These are phyloP conservation scores for Fraxinus nigra DNA, from an alignment of 305 asterid genomes.

Conservation along the genomic window DNA sequence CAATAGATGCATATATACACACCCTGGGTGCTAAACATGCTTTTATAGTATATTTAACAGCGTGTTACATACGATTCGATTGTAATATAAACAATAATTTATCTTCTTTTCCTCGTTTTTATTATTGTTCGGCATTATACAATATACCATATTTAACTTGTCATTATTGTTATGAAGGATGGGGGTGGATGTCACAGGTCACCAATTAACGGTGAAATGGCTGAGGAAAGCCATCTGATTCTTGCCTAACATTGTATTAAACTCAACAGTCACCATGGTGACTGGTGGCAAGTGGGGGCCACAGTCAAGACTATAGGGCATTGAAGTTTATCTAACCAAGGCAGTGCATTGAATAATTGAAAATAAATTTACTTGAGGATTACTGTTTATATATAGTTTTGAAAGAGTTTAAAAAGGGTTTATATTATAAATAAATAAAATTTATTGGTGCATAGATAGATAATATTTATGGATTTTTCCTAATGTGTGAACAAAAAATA, in stretches of 20 bases:
- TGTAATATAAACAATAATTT: background rate
- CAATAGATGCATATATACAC: background rate
- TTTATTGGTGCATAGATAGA: background rate
- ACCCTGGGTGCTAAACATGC: background rate
- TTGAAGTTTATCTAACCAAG: background rate
- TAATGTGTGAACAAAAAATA: no score
- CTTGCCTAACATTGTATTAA: constrained; percentile 28
- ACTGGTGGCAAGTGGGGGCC: background rate
- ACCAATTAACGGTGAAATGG: constrained; percentile 33
- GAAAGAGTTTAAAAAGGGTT: background rate
- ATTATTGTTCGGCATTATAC: background rate
- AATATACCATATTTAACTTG: background rate
- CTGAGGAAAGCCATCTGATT: background rate
- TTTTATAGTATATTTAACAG: background rate
- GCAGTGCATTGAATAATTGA: background rate
- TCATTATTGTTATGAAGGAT: background rate
- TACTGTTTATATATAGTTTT: background rate
- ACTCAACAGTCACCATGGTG: background rate
- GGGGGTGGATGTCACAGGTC: constrained; percentile 42
- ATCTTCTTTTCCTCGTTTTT: background rate
- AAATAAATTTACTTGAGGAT: background rate
- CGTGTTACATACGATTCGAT: background rate
- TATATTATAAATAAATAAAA: no score
- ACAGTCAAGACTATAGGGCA: background rate
- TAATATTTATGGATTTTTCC: no score